Percentiles rank a stretch among this genome's conserved stretches.
Evolutionary conservation across 345 rosid species (phyloP).

Genomic region (Gossypium herbaceum): DNA sequence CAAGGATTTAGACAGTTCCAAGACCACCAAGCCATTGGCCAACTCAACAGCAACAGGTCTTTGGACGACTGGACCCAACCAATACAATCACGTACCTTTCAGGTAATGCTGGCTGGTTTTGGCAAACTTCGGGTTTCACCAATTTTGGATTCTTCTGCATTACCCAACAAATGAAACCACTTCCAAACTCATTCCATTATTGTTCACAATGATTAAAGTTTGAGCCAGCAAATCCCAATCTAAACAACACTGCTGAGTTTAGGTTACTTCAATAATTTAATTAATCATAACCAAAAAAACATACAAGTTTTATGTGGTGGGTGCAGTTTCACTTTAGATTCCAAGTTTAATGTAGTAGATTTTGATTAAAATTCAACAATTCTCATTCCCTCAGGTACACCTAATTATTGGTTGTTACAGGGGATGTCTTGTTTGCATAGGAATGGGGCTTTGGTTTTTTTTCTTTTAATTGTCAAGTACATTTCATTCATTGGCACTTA

Average conservation of each 20-base stretch:
- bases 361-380: background rate
- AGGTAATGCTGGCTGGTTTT: background rate
- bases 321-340: background rate
- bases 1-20: conserved; percentile 1
- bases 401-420: background rate
- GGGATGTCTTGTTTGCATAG: background rate
- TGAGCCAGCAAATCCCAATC: background rate
- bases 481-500: background rate
- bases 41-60: background rate
- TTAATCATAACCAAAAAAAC: background rate
- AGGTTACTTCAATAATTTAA: background rate
- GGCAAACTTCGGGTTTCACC: background rate
- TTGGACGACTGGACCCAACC: background rate
- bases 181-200: background rate
- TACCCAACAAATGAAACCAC: conserved; percentile 4
- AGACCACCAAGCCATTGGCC: background rate
- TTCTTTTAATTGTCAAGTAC: background rate
- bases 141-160: background rate
- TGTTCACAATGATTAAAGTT: conserved; percentile 4
- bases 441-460: background rate
- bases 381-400: background rate
- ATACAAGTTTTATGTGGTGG: background rate
- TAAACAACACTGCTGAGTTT: background rate
- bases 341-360: background rate
- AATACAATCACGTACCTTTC: background rate